phyloP scores from a whole-genome alignment of 306 rosid genomes.

The Ammopiptanthus mongolicus region DNA sequence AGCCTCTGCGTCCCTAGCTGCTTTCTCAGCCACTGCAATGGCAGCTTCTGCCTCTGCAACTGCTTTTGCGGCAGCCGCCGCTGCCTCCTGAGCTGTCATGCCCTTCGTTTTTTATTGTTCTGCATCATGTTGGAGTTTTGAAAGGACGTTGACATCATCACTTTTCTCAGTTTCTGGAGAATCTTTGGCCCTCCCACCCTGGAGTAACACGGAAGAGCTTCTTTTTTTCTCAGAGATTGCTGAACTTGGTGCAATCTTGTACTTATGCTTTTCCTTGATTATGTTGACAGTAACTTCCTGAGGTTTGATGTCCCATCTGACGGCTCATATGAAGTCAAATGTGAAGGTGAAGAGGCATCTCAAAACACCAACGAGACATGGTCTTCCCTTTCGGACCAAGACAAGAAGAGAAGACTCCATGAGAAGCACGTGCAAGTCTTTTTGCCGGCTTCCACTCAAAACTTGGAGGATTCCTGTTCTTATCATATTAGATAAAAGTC shows the following conservation, averaged over 20 bases:
- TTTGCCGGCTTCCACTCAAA: too few species aligned
- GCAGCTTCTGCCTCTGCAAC: slow-evolving; percentile 94
- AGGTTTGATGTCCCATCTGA: too few species aligned
- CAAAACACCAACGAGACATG: too few species aligned
- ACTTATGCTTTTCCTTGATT: slow-evolving; percentile 77
- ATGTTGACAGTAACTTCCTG: too few species aligned
- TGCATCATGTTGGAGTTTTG: slow-evolving; percentile 67
- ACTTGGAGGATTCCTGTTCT: too few species aligned
- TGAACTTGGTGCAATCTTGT: slow-evolving; percentile 49
- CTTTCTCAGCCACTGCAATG: slow-evolving; percentile 80
- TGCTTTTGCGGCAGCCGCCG: slow-evolving; percentile 82
- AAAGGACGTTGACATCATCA: slow-evolving; percentile 44
- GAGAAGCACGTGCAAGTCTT: too few species aligned
- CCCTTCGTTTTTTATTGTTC: slow-evolving; percentile 59
- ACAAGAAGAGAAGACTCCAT: too few species aligned
- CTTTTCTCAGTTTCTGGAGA: slow-evolving; percentile 41
- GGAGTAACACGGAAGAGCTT: slow-evolving; percentile 41
- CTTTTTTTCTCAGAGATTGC: slow-evolving; percentile 53
- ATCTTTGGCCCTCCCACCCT: slow-evolving; percentile 48
- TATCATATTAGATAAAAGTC: too few species aligned
- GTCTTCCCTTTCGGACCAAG: too few species aligned
- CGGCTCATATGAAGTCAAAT: too few species aligned
- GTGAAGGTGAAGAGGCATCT: too few species aligned
- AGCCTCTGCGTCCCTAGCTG: slow-evolving; percentile 84
- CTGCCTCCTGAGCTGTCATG: slow-evolving; percentile 81